These are phyloP conservation scores for Exidia glandulosa DNA, from an alignment of 768 basidiomycete genomes.

Conservation along the genomic window DNA sequence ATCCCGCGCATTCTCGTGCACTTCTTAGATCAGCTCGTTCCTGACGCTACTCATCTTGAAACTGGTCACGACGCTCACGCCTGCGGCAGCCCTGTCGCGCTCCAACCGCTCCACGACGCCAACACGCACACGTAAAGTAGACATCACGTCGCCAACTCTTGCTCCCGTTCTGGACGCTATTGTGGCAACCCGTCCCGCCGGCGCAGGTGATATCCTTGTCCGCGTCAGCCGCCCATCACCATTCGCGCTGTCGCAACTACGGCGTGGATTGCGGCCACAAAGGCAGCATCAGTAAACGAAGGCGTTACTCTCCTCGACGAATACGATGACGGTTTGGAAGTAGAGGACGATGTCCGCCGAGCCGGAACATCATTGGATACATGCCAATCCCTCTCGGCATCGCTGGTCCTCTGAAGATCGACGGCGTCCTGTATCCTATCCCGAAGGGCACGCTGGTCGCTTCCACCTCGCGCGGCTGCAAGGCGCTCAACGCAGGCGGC, in stretches of 20 bases:
- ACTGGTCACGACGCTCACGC: slow-evolving; percentile 81
- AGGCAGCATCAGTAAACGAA: not conserved
- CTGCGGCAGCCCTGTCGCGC: slow-evolving; percentile 42
- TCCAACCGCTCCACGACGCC: slow-evolving; percentile 19
- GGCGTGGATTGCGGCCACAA: not conserved
- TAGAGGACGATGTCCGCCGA: not conserved
- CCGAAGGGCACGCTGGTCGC: slow-evolving; percentile 98
- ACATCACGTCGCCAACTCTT: slow-evolving; percentile 54
- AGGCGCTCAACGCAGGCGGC: slow-evolving; percentile 91
- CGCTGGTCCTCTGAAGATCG: slow-evolving; percentile 88
- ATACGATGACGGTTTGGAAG: slow-evolving; percentile 24
- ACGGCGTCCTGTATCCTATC: slow-evolving; percentile 74
- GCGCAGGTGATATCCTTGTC: slow-evolving; percentile 36
- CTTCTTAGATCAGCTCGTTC: slow-evolving; percentile 71
- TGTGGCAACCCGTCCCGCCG: slow-evolving; percentile 24
- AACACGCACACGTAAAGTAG: slow-evolving; percentile 38
- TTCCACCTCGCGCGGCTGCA: slow-evolving; percentile 93
- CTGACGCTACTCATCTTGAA: slow-evolving; percentile 85
- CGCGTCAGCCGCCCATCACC: slow-evolving; percentile 50
- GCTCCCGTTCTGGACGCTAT: slow-evolving; percentile 47
- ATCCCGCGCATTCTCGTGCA: not conserved
- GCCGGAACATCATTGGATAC: slow-evolving; percentile 84
- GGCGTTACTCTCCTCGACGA: slow-evolving; percentile 15
- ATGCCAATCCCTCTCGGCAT: slow-evolving; percentile 94
- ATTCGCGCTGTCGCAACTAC: slow-evolving; percentile 32